A percentile compares a stretch with the other conserved stretches of the same genome.
Conservation (phyloP, 345 rosid species). For the Raphanus sativus region DNA sequence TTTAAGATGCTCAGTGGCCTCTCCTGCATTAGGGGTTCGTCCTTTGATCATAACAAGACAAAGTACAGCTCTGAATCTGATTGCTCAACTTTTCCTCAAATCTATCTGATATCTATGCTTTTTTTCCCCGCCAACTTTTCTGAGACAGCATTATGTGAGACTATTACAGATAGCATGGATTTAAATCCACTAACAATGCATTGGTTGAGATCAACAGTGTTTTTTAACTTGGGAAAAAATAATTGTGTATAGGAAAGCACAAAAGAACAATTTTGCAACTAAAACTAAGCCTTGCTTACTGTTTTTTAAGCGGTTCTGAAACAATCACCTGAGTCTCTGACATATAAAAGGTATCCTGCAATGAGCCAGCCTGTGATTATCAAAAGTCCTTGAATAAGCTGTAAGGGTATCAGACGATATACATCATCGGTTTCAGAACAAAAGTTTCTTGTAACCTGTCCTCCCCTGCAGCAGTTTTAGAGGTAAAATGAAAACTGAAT, state of each 20-base stretch:
- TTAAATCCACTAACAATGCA: slow-evolving; percentile 25
- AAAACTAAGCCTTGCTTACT: slow-evolving; percentile 2
- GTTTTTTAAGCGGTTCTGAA: slow-evolving; percentile 4
- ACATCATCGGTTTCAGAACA: not conserved
- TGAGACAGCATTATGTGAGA: slow-evolving; percentile 22
- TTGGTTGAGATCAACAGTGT: not conserved
- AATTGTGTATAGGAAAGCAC: not conserved
- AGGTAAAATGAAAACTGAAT: not conserved
- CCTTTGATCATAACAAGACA: slow-evolving; percentile 38
- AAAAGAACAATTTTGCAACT: not conserved
- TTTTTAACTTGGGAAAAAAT: slow-evolving; percentile 6
- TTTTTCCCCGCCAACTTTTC: slow-evolving; percentile 15
- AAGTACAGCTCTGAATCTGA: slow-evolving; percentile 35
- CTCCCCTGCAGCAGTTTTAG: not conserved
- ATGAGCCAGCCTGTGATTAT: not conserved
- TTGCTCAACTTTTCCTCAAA: slow-evolving; percentile 28
- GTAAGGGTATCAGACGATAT: not conserved
- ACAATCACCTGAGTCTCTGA: not conserved
- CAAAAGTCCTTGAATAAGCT: not conserved
- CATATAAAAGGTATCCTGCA: not conserved
- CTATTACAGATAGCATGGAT: slow-evolving; percentile 26
- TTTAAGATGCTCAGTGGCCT: slow-evolving; percentile 34
- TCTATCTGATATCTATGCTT: slow-evolving; percentile 37
- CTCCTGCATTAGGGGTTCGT: slow-evolving; percentile 21
- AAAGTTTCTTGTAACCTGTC: not conserved